phyloP scores from a whole-genome alignment of 208 protist species.

The Leishmania guyanensis region DNA sequence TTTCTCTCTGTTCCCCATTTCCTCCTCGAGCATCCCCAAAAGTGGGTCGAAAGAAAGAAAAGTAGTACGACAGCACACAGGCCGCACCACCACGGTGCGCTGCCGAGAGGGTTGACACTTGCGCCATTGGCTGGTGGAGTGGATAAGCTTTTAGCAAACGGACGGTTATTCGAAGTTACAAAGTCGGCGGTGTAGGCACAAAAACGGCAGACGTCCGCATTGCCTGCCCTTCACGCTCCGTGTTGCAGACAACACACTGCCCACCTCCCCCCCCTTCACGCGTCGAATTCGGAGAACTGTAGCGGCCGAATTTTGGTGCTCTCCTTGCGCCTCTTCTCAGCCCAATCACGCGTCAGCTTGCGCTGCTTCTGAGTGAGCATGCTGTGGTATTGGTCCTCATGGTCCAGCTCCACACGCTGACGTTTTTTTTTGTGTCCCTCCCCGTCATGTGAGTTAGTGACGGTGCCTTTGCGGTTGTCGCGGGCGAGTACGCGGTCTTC shows the following conservation, averaged over 20 bases:
- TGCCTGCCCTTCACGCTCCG: not conserved
- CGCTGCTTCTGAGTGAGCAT: slow-evolving; percentile 82
- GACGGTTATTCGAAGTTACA: slow-evolving; percentile 1
- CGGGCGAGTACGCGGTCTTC: slow-evolving; percentile 72
- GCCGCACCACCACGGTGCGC: not conserved
- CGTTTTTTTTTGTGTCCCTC: slow-evolving; percentile 39
- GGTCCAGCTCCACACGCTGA: slow-evolving; percentile 68
- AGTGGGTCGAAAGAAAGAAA: not conserved
- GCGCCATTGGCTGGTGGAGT: not conserved
- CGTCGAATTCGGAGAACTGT: slow-evolving; percentile 86
- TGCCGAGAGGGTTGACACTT: not conserved
- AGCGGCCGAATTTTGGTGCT: slow-evolving; percentile 60
- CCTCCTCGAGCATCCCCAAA: not conserved
- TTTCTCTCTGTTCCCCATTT: not conserved
- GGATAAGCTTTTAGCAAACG: not conserved
- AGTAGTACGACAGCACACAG: not conserved
- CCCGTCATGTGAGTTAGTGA: slow-evolving; percentile 19
- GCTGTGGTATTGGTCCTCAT: slow-evolving; percentile 78
- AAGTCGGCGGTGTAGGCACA: not conserved
- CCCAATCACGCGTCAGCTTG: slow-evolving; percentile 79
- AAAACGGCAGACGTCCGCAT: not conserved
- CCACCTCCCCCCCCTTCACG: slow-evolving; percentile 12
- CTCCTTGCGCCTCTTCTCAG: slow-evolving; percentile 60
- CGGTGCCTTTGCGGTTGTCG: slow-evolving; percentile 56
- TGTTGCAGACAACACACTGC: not conserved